Evolutionary conservation across 225 moss, liverwort and hornwort species (phyloP), one percentile per base, ranked within the genome.

Genomic region (Physcomitrellopsis africana): DNA sequence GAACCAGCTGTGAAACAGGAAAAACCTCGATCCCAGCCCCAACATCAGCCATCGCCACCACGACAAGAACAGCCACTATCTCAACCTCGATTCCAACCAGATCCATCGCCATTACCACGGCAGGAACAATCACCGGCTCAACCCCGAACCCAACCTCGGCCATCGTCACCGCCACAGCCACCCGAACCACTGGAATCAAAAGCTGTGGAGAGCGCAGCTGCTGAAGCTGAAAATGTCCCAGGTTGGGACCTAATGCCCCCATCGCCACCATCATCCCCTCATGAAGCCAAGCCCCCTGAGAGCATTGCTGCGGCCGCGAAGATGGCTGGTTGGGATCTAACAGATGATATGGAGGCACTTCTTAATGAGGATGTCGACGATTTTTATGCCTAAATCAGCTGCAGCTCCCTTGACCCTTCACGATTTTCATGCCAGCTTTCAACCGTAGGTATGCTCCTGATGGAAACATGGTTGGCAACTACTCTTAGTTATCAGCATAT

Each of bases 261-360:
- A 1, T 75, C 80, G 24, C 77, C 69, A 51, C 68, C 68, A 60
- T 59, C 83, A 19, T 63, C 73, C 3, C 74, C 80, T 68, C 80
- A 52, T 15, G 56, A 60, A 53, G 64, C 72, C 11, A 27, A 74
- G 32, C 69, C 61, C 44, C 10, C 67, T 14, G 82, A 67, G 11
- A 80, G 48, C 44, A 69, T 67, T 32, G 68, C 77, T 18, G 76
- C 24, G 14, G 88, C 76, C 71, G 88, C 83, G 16, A 81, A 77
- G 77, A 70, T 74, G 70, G 88, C 85, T 59, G 85, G 85, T 13
- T 89, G 88, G 88, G 78, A 78, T 16, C 19, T 80, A 0, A 19
- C 78, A 7, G 81, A 81, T 56, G 88, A 88, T 76, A 79, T 89
- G 83, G 88, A 89, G 79, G 83, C 83, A 59, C 63, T 89, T 69